Evolutionary conservation across 1,139 yeast species (phyloP).

Genomic region (Taiozyma sp.): DNA sequence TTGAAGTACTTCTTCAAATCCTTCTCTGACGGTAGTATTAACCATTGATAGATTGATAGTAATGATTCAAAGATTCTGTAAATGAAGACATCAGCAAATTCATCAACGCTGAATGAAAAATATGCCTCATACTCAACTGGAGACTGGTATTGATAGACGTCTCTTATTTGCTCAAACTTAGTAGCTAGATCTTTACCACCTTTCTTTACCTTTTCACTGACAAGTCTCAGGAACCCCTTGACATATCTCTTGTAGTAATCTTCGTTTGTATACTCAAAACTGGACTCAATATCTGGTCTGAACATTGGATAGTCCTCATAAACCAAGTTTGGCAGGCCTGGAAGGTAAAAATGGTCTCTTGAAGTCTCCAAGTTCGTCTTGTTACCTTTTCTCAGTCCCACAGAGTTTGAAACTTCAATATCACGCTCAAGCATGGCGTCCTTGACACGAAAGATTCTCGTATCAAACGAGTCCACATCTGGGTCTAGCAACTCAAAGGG

Average conservation of each 20-base stretch:
- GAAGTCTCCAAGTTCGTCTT: constrained; percentile 9
- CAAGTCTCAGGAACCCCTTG: constrained; percentile 5
- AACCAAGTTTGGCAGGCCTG: constrained; percentile 18
- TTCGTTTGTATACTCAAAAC: constrained; percentile 14
- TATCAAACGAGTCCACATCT: constrained; percentile 2
- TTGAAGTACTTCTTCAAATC: constrained; percentile 10
- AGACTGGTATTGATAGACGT: constrained; percentile 12
- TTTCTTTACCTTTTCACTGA: constrained; percentile 7
- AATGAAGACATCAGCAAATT: constrained; percentile 16
- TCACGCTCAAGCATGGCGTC: constrained; percentile 21
- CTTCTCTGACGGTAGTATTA: constrained; percentile 6
- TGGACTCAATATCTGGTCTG: constrained; percentile 13
- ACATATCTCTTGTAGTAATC: constrained; percentile 9
- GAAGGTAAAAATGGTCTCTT: constrained; percentile 16
- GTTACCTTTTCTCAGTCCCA: constrained; percentile 14
- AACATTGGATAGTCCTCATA: constrained; percentile 23
- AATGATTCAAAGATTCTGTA: constrained; percentile 11
- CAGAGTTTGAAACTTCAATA: constrained; percentile 12
- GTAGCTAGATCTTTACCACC: constrained; percentile 1
- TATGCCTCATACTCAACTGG: constrained; percentile 17
- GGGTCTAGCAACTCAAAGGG: constrained; percentile 17
- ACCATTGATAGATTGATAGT: constrained; percentile 7
- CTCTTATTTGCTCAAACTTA: constrained; percentile 5
- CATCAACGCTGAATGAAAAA: constrained; percentile 13
- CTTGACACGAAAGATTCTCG: constrained; percentile 6